Evolutionary conservation across 2,329 filamentous ascomycete species (phyloP), one percentile per base, ranked within the genome.

Genomic region (Hypoxylon sp.): DNA sequence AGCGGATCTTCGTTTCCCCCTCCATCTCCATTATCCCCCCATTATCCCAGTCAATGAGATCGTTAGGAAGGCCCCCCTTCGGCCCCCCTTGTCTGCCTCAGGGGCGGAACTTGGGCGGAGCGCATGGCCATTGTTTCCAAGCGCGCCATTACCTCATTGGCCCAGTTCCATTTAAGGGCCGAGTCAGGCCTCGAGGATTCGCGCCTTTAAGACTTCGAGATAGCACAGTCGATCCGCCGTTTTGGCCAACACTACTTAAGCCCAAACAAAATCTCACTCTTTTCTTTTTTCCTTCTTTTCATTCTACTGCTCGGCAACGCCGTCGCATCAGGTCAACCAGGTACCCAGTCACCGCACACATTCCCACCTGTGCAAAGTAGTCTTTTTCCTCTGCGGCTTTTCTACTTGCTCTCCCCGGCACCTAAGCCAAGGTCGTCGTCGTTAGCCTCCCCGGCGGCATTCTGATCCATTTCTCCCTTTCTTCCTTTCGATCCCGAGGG

Each of bases 171-270:
- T 61, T 52, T 54, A 61, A 48, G 55, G 58, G 20, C 48, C 62
- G 60, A 63, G 62, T 65, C 62, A 65, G 60, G 56, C 50, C 58
- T 53, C 52, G 53, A 58, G 53, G 35, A 60, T 40, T 51, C 47
- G 35, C 50, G 23, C 45, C 43, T 59, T 52, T 41, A 41, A 55
- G 26, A 48, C 42, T 37, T 58, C 31, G 20, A 55, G 41, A 63
- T 60, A 56, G 48, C 47, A 53, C 43, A 49, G 47, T 50, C 51
- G 33, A 51, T 58, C 52, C 49, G 31, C 57, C 52, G 20, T 13
- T 45, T 48, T 52, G 41, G 48, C 59, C 42, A 35, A 50, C 49
- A 27, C 18, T 47, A 27, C 47, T 50, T 20, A 46, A 21, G 35
- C 47, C 42, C 24, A 20, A 13, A 6, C 41, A 3, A 5, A 45